Percentiles rank a stretch among this genome's conserved stretches.
phyloP scores from a whole-genome alignment of 805 yeast species.

The Pichia ethanolica region DNA sequence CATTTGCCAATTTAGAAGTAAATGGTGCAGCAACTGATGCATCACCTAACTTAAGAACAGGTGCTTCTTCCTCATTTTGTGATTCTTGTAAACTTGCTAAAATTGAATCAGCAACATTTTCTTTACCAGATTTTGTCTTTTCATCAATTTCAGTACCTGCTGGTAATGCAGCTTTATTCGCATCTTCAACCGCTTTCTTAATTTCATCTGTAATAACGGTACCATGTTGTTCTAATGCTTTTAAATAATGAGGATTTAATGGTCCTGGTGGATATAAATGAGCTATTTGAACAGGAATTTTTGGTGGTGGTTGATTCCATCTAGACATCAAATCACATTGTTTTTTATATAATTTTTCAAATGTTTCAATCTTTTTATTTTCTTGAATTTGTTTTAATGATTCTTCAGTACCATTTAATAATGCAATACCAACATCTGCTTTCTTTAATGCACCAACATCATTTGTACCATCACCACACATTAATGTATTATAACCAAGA shows the following conservation, averaged over 20 bases:
- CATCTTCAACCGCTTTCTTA: conserved; percentile 49
- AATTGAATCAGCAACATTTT: conserved; percentile 52
- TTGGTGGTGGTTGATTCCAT: conserved; percentile 82
- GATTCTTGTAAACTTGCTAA: conserved; percentile 45
- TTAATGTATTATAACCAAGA: conserved; percentile 85
- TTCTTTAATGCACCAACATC: conserved; percentile 99
- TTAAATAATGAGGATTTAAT: conserved; percentile 76
- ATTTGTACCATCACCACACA: conserved; percentile 99
- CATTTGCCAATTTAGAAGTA: conserved; percentile 89
- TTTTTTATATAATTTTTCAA: conserved; percentile 67
- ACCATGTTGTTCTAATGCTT: conserved; percentile 81
- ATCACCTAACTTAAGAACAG: conserved; percentile 90
- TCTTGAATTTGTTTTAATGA: conserved; percentile 86
- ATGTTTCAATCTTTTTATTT: conserved; percentile 57
- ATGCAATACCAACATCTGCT: conserved; percentile 97
- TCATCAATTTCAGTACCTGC: conserved; percentile 30
- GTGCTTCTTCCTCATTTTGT: conserved; percentile 74
- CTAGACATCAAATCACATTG: conserved; percentile 70
- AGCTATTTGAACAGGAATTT: conserved; percentile 81
- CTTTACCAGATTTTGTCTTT: not conserved
- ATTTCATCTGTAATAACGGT: conserved; percentile 71
- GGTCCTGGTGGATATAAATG: conserved; percentile 97
- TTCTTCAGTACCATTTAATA: conserved; percentile 93
- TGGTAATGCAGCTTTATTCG: conserved; percentile 27
- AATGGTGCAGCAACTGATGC: conserved; percentile 99